Conservation (phyloP, 345 rosid genomes). For the Hevea brasiliensis region DNA sequence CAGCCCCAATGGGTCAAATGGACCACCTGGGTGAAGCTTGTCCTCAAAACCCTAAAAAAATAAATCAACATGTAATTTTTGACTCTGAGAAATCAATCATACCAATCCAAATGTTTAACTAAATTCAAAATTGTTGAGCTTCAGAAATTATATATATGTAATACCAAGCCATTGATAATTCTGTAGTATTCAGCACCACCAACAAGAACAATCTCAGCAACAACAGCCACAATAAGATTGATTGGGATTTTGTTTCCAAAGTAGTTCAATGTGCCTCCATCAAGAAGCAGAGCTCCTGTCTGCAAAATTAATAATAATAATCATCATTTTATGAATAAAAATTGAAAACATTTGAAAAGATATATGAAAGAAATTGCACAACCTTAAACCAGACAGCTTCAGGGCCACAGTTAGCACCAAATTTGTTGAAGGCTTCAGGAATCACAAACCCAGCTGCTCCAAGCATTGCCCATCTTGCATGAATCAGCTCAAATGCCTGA, state of each 20-base stretch:
- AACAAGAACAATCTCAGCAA: conserved; percentile 81
- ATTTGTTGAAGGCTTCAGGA: conserved; percentile 96
- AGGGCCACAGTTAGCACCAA: conserved; percentile 96
- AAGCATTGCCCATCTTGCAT: conserved; percentile 96
- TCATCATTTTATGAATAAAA: not conserved
- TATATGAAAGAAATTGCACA: not conserved
- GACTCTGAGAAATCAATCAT: too few relatives aligned
- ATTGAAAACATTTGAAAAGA: too few relatives aligned
- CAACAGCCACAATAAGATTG: conserved; percentile 72
- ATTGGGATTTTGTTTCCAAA: conserved; percentile 88
- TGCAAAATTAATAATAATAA: conserved; percentile 25
- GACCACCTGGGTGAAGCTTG: conserved; percentile 98
- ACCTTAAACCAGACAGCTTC: conserved; percentile 99
- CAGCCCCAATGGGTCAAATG: conserved; percentile 92
- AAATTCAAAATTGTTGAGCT: too few relatives aligned
- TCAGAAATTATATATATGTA: not conserved
- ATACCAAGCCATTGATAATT: conserved; percentile 88
- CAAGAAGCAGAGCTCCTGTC: conserved; percentile 98
- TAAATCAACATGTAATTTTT: too few relatives aligned
- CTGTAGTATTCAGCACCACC: conserved; percentile 99
- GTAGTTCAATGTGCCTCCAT: conserved; percentile 94
- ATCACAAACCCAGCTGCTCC: conserved; percentile 96
- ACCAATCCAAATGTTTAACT: too few relatives aligned
- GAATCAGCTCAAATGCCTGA: conserved; percentile 91
- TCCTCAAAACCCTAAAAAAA: conserved; percentile 77